Conservation (phyloP, 2,329 filamentous ascomycete species). For the Orbilia blumenaviensis region DNA sequence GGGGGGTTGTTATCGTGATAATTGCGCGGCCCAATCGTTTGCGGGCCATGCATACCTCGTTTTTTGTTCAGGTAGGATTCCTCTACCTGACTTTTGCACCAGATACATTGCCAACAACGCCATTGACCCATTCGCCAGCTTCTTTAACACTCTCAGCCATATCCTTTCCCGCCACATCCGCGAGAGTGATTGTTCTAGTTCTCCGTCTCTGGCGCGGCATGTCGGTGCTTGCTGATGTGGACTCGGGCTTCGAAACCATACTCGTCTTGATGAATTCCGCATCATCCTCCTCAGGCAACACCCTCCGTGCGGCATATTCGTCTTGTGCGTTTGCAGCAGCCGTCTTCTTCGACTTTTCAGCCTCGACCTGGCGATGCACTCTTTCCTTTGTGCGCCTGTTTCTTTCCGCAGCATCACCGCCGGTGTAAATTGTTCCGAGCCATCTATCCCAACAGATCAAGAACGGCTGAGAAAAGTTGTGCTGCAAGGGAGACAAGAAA, state of each 20-base stretch:
- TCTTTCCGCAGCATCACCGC: slow-evolving; percentile 66
- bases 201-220: slow-evolving; percentile 29
- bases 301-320: slow-evolving; percentile 34
- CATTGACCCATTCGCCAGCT: slow-evolving; percentile 51
- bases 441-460: slow-evolving; percentile 94
- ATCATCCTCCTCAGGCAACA: slow-evolving; percentile 42
- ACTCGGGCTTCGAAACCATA: slow-evolving; percentile 25
- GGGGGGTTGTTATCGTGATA: no score
- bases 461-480: slow-evolving; percentile 88
- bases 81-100: slow-evolving; percentile 50
- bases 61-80: neutral
- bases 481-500: slow-evolving; percentile 60
- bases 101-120: slow-evolving; percentile 48
- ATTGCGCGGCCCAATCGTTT: neutral
- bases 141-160: slow-evolving; percentile 51
- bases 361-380: slow-evolving; percentile 32
- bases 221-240: neutral
- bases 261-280: slow-evolving; percentile 43
- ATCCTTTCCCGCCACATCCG: slow-evolving; percentile 41
- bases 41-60: no score
- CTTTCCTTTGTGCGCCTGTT: slow-evolving; percentile 59
- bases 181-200: slow-evolving; percentile 46
- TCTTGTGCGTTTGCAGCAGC: slow-evolving; percentile 6
- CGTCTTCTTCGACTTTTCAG: slow-evolving; percentile 24
- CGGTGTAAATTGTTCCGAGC: slow-evolving; percentile 83